Percentiles rank a stretch among this genome's conserved stretches.
These are phyloP conservation scores for Botrytis galanthina DNA, from an alignment of 2,329 filamentous ascomycete species.

Conservation along the genomic window DNA sequence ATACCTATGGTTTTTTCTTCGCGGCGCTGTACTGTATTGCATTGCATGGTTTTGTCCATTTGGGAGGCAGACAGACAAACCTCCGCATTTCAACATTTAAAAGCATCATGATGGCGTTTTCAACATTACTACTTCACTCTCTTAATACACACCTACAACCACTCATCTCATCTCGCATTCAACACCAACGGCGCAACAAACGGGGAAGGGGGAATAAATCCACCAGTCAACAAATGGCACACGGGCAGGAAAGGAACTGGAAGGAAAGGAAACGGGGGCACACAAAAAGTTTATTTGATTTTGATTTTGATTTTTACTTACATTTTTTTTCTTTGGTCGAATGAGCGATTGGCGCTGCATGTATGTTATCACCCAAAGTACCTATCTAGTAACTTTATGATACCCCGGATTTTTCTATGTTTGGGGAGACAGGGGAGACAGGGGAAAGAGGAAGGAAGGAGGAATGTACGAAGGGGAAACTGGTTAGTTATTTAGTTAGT, in stretches of 20 bases:
- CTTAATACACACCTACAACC: background rate
- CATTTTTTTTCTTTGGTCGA: too few relatives aligned
- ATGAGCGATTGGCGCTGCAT: background rate
- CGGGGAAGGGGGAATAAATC: background rate
- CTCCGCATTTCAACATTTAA: background rate
- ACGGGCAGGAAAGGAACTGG: background rate
- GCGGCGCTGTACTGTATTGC: background rate
- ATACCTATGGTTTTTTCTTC: background rate
- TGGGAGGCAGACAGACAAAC: background rate
- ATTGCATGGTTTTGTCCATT: background rate
- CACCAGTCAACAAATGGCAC: background rate
- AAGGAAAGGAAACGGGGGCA: background rate
- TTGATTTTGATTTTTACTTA: background rate
- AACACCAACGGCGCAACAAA: conserved; percentile 4
- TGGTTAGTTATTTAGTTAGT: background rate
- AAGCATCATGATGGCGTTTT: conserved; percentile 3
- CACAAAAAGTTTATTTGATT: conserved; percentile 1
- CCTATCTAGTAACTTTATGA: background rate
- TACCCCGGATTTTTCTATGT: conserved; percentile 8
- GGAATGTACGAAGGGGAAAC: background rate
- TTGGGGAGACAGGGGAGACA: background rate
- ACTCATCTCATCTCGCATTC: background rate
- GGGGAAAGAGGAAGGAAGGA: background rate
- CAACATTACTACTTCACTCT: background rate
- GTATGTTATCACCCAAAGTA: background rate